These are phyloP conservation scores for Pleochaeta shiraiana DNA, from an alignment of 2,329 filamentous ascomycete species.

Conservation along the genomic window DNA sequence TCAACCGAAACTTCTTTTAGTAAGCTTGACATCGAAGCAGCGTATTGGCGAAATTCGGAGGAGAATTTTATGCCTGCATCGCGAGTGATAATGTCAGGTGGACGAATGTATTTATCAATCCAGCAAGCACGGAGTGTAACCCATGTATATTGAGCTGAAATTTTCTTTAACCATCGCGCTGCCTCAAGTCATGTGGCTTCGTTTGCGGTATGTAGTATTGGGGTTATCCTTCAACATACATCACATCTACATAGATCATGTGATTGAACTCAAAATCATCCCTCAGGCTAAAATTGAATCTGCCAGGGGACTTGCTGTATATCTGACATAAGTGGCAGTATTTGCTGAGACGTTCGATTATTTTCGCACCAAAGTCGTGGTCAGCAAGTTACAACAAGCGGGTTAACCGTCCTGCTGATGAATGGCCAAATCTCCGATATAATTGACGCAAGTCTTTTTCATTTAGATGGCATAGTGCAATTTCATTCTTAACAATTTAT, in stretches of 20 bases:
- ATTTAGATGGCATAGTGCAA: neutral
- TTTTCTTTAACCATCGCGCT: conserved; percentile 4
- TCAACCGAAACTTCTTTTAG: conserved; percentile 2
- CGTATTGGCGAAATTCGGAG: neutral
- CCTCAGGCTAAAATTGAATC: conserved; percentile 3
- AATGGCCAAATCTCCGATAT: neutral
- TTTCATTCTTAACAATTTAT: neutral
- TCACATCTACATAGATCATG: neutral
- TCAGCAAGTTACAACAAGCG: neutral
- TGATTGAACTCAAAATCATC: conserved; percentile 5
- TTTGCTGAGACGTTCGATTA: neutral
- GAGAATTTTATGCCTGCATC: conserved; percentile 3
- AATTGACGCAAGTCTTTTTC: neutral
- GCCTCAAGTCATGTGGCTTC: conserved; percentile 5
- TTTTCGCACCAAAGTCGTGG: neutral
- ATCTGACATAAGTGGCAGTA: neutral
- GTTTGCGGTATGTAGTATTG: conserved; percentile 5
- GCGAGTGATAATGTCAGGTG: neutral
- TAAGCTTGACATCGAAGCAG: neutral
- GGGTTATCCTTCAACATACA: conserved; percentile 4
- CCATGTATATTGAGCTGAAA: neutral
- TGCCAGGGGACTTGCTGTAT: neutral
- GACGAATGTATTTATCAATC: conserved; percentile 1
- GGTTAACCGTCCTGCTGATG: neutral
- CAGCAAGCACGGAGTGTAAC: conserved; percentile 3